phyloP scores from a whole-genome alignment of 176 grass and related monocot species.

The Microstegium vimineum region DNA sequence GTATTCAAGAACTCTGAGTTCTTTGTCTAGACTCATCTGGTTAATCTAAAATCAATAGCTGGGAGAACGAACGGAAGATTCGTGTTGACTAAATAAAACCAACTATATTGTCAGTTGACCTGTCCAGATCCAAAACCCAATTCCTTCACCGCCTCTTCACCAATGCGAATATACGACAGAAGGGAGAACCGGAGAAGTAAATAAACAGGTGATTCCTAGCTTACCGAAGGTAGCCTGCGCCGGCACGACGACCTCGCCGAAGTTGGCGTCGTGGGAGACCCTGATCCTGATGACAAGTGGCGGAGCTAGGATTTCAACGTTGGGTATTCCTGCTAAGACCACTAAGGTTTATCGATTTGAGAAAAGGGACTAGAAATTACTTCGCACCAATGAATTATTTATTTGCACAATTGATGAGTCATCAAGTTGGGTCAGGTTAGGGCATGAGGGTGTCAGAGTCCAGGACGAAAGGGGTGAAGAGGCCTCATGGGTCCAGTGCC shows the following conservation, averaged over 20 bases:
- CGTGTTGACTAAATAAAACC: neutral
- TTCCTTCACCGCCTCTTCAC: neutral
- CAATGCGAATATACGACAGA: neutral
- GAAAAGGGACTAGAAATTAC: too few relatives aligned
- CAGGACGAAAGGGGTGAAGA: too few relatives aligned
- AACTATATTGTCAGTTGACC: slow-evolving; percentile 10
- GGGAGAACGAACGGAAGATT: neutral
- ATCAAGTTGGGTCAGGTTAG: too few relatives aligned
- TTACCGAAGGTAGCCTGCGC: slow-evolving; percentile 82
- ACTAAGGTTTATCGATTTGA: too few relatives aligned
- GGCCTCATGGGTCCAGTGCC: too few relatives aligned
- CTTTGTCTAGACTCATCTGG: slow-evolving; percentile 1
- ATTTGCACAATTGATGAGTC: too few relatives aligned
- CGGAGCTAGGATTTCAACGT: too few relatives aligned
- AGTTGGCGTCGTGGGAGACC: slow-evolving; percentile 59
- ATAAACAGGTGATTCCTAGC: neutral
- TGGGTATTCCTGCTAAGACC: too few relatives aligned
- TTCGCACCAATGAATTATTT: too few relatives aligned
- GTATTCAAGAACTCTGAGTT: neutral
- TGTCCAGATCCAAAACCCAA: slow-evolving; percentile 27
- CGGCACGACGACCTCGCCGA: slow-evolving; percentile 56
- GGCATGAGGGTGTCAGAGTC: too few relatives aligned
- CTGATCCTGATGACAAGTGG: slow-evolving; percentile 69
- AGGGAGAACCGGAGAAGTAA: too few relatives aligned
- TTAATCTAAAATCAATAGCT: neutral